Conservation (phyloP, 2,329 filamentous ascomycete species). For the Colletotrichum theobromicola region DNA sequence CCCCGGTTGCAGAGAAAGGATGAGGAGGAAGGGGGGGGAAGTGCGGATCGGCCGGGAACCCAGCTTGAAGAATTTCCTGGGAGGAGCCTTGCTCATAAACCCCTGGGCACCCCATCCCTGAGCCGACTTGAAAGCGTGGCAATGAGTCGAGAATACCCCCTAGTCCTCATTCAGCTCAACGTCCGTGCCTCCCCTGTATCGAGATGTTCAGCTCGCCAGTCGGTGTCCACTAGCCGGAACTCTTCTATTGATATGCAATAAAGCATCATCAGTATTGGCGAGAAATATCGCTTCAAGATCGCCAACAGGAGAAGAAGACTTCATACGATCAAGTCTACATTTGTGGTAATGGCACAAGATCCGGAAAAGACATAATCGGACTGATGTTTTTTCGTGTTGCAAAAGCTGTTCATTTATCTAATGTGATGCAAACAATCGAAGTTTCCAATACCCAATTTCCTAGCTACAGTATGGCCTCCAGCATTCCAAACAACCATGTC, state of each 20-base stretch:
- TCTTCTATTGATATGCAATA: background rate
- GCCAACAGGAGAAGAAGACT: background rate
- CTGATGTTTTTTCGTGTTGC: background rate
- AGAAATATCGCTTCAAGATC: background rate
- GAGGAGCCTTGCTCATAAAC: background rate
- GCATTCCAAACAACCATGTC: background rate
- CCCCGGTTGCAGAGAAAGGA: background rate
- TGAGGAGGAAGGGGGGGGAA: background rate
- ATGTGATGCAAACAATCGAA: background rate
- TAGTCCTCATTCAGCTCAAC: background rate
- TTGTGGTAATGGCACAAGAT: background rate
- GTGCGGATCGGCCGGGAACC: constrained; percentile 4
- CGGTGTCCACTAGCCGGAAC: background rate
- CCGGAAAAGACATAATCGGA: background rate
- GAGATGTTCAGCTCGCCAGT: background rate
- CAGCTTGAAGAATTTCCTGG: constrained; percentile 1
- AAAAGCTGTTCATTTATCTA: background rate
- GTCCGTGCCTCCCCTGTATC: constrained; percentile 1
- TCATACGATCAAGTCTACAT: background rate
- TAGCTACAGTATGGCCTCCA: background rate
- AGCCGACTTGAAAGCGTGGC: background rate
- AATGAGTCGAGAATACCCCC: background rate
- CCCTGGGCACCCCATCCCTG: background rate
- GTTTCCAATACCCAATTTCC: background rate
- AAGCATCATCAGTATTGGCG: background rate